Evolutionary conservation across 169 alveolate species (phyloP).

Genomic region (Prorocentrum cordatum): DNA sequence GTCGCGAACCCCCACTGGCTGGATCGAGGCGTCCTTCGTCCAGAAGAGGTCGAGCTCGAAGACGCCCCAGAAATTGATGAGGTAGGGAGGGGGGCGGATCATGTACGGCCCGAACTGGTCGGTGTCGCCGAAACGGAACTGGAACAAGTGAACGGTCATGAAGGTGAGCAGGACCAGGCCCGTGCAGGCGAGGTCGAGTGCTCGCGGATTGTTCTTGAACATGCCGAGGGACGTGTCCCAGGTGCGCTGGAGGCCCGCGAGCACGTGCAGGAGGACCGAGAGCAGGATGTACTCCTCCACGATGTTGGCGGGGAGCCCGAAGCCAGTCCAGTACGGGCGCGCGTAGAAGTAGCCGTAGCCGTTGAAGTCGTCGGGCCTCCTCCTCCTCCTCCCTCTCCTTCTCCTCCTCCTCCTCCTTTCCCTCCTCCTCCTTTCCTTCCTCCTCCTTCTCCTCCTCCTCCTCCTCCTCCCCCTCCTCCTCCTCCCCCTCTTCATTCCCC

Average conservation of each 20-base stretch:
- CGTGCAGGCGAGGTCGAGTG: slow-evolving; percentile 18
- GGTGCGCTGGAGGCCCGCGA: slow-evolving; percentile 38
- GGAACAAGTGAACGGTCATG: slow-evolving; percentile 62
- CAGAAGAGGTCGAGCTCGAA: slow-evolving; percentile 6
- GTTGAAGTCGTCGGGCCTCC: slow-evolving; percentile 57
- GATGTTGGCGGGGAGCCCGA: slow-evolving; percentile 55
- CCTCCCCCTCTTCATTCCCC: too few relatives aligned
- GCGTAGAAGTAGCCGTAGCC: slow-evolving; percentile 64
- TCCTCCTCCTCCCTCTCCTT: too few relatives aligned
- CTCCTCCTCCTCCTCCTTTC: too few relatives aligned
- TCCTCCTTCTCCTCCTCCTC: too few relatives aligned
- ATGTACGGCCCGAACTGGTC: slow-evolving; percentile 41
- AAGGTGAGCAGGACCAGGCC: slow-evolving; percentile 34
- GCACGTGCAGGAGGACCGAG: slow-evolving; percentile 40
- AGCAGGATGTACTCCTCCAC: slow-evolving; percentile 58
- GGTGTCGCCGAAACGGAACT: slow-evolving; percentile 59
- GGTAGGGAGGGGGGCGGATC: slow-evolving; percentile 19
- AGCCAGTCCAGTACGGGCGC: slow-evolving; percentile 61
- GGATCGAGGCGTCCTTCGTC: background rate
- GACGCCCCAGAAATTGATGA: slow-evolving; percentile 47
- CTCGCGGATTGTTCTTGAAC: background rate
- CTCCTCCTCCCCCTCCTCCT: too few relatives aligned
- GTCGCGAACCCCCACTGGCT: slow-evolving; percentile 30
- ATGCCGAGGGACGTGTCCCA: slow-evolving; percentile 48
- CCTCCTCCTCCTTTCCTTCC: too few relatives aligned